Evolutionary conservation across 805 yeast species (phyloP).

Genomic region (Candida manassasensis): DNA sequence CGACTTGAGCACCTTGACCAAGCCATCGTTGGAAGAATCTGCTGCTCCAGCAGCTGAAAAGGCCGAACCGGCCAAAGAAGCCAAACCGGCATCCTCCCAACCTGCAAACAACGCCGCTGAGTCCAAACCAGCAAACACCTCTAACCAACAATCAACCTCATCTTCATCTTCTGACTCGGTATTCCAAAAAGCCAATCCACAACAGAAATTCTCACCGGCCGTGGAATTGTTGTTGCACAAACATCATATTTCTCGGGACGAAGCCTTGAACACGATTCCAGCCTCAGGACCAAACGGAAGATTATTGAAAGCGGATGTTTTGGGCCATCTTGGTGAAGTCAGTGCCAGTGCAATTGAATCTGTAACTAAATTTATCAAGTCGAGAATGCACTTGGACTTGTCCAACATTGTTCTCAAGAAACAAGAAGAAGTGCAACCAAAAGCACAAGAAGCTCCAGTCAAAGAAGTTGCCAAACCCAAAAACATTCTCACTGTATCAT

Average conservation of each 20-base stretch:
- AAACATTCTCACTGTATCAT: constrained; percentile 17
- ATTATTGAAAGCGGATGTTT: constrained; percentile 83
- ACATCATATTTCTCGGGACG: constrained; percentile 60
- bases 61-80: constrained; percentile 14
- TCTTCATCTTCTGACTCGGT: constrained; percentile 10
- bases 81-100: constrained; percentile 11
- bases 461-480: constrained; percentile 22
- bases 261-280: constrained; percentile 64
- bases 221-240: constrained; percentile 61
- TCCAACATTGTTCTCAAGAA: constrained; percentile 54
- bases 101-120: constrained; percentile 12
- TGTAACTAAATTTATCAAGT: constrained; percentile 53
- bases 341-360: constrained; percentile 47
- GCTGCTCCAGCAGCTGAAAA: constrained; percentile 14
- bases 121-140: constrained; percentile 13
- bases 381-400: constrained; percentile 63
- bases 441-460: constrained; percentile 6
- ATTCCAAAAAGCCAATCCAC: constrained; percentile 51
- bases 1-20: constrained; percentile 59
- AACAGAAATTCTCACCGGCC: constrained; percentile 72
- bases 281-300: constrained; percentile 92
- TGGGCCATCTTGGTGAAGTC: constrained; percentile 76
- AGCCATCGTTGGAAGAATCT: constrained; percentile 44
- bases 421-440: constrained; percentile 17
- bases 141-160: constrained; percentile 6